Evolutionary conservation across 2,329 filamentous ascomycete species (phyloP).

Genomic region (Diaporthe humulicola): DNA sequence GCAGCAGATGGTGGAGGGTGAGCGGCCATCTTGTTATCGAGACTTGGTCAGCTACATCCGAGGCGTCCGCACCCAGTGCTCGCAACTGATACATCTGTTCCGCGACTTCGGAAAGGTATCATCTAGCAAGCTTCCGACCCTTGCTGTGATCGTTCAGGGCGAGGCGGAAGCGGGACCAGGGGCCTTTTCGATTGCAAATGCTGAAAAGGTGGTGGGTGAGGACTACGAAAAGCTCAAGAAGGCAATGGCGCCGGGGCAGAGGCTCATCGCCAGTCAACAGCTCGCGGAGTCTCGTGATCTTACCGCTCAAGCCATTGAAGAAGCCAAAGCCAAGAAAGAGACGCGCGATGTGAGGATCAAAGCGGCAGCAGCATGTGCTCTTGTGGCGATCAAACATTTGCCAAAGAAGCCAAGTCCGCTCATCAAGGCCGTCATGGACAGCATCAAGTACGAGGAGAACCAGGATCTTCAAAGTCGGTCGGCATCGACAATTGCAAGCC

Average conservation of each 20-base stretch:
- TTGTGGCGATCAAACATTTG: slow-evolving; percentile 87
- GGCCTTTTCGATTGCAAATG: slow-evolving; percentile 89
- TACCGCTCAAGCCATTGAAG: slow-evolving; percentile 79
- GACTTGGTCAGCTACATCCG: slow-evolving; percentile 93
- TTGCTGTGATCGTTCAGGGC: slow-evolving; percentile 94
- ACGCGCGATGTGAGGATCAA: slow-evolving; percentile 87
- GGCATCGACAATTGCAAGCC: slow-evolving; percentile 83
- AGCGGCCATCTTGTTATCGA: slow-evolving; percentile 85
- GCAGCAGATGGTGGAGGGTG: slow-evolving; percentile 82
- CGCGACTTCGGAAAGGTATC: slow-evolving; percentile 89
- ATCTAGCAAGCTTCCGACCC: slow-evolving; percentile 78
- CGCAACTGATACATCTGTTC: slow-evolving; percentile 91
- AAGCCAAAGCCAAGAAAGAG: slow-evolving; percentile 83
- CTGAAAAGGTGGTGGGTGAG: slow-evolving; percentile 86
- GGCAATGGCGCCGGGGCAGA: slow-evolving; percentile 87
- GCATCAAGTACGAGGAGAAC: slow-evolving; percentile 95
- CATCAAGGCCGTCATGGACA: slow-evolving; percentile 99
- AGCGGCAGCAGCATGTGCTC: slow-evolving; percentile 86
- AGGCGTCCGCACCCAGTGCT: slow-evolving; percentile 90
- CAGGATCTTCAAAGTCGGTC: slow-evolving; percentile 88
- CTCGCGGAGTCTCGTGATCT: slow-evolving; percentile 82
- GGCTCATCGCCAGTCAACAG: slow-evolving; percentile 84
- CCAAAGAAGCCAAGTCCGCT: slow-evolving; percentile 94
- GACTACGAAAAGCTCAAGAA: slow-evolving; percentile 93
- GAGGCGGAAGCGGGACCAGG: slow-evolving; percentile 91